Base-by-base conservation (phyloP, 2,329 filamentous ascomycete species). In the Apiospora phragmitis region DNA sequence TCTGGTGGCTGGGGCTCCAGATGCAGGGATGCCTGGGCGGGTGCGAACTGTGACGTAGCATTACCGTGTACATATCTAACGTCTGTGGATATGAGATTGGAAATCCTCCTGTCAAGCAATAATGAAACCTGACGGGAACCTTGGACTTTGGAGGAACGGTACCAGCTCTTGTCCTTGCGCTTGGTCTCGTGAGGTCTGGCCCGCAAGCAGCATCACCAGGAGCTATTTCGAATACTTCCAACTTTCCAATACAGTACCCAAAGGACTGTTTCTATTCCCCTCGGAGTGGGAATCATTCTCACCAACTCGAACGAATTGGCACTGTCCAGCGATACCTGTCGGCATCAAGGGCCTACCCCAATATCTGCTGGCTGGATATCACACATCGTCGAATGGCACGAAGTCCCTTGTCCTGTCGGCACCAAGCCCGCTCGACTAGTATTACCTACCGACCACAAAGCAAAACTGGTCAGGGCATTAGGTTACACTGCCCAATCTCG, bases 41-140 rank as follows among this genome's bases (percentile, higher is more conserved):
- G 55, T 67, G 65, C 65, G 65, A 67, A 67, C 14, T 67, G 42
- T 12, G 26, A 67, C n/a, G 65, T 67, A 29, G 65, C 65, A 67
- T 45, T 67, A 67, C 65, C 26, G 65, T 67, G 65, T 67, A 67
- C 65, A 67, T n/a, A 62, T 62, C 55, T 35, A 18, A 18, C 21
- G 29, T 62, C 7, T 35, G 32, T 62, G 55, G 55, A 62, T 38
- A n/a, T 38, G 55, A 62, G 32, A 62, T 62, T 62, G 55, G 55
- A 18, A 32, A 12, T 62, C 32, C 18, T 62, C 55, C 18, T 62
- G 55, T 35, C 55, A 62, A n/a, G 55, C 29, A 62, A 62, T 62
- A 62, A 62, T 62, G 55, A 62, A 62, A 62, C 55, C 55, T n/a
- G 3, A 38, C 8, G 9, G 32, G 3, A 38, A 62, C 18, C 55